Evolutionary conservation across 2,329 filamentous ascomycete species (phyloP).

Genomic region (Pestalotiopsis sp.): DNA sequence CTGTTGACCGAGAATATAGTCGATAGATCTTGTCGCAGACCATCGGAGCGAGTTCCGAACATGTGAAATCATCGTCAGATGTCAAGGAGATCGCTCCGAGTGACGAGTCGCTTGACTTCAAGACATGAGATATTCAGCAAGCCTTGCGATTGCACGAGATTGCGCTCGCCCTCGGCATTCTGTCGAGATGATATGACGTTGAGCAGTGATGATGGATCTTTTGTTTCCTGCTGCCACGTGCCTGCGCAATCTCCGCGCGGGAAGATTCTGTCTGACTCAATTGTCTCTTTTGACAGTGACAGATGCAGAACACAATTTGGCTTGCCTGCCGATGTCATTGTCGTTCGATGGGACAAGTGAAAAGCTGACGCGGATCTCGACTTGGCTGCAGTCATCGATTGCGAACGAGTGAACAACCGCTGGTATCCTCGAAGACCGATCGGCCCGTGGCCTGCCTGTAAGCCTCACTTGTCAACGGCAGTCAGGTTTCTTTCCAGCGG

Average conservation of each 20-base stretch:
- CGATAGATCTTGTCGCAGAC: not conserved
- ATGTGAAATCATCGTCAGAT: not conserved
- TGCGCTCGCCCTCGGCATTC: not conserved
- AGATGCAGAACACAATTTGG: not conserved
- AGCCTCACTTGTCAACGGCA: not conserved
- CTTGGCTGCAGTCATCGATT: slow-evolving; percentile 3
- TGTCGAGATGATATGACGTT: not conserved
- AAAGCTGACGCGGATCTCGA: slow-evolving; percentile 1
- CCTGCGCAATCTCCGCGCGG: not conserved
- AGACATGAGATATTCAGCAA: not conserved
- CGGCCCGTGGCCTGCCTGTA: not conserved
- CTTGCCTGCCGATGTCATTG: not conserved
- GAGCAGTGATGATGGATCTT: not conserved
- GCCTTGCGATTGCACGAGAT: not conserved
- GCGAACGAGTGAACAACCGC: not conserved
- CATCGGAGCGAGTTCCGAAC: not conserved
- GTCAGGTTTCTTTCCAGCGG: not conserved
- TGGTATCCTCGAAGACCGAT: not conserved
- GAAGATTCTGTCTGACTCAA: not conserved
- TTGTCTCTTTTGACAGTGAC: not conserved
- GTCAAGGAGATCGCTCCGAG: not conserved
- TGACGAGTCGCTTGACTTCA: not conserved
- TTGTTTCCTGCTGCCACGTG: not conserved
- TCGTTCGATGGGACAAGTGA: not conserved
- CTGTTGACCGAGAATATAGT: not conserved